phyloP scores from a whole-genome alignment of 352 stramenopile species.

The Globisporangium lucens region DNA sequence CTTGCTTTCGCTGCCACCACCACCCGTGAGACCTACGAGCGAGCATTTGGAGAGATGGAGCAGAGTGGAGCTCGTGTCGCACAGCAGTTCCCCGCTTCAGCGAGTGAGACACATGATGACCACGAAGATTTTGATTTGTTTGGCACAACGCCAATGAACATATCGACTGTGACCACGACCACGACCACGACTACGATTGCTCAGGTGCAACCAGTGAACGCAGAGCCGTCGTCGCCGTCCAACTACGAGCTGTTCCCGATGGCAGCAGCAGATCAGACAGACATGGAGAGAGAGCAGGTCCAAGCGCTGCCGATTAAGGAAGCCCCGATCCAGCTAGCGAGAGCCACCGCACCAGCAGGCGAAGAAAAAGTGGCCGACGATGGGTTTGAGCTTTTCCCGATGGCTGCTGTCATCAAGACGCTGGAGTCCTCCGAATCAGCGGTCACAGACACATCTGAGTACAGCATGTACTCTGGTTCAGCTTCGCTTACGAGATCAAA shows the following conservation, averaged over 20 bases:
- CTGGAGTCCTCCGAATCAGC: slow-evolving; percentile 13
- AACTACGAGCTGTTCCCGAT: slow-evolving; percentile 46
- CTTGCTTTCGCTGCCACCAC: background rate
- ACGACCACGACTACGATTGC: background rate
- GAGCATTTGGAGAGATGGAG: slow-evolving; percentile 3
- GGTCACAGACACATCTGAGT: slow-evolving; percentile 8
- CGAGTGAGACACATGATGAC: slow-evolving; percentile 3
- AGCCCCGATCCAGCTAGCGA: slow-evolving; percentile 2
- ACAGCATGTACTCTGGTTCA: slow-evolving; percentile 12
- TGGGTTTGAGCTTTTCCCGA: slow-evolving; percentile 31
- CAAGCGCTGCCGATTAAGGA: slow-evolving; percentile 7
- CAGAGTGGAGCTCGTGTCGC: slow-evolving; percentile 1
- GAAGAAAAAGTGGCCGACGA: slow-evolving; percentile 5
- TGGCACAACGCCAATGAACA: background rate
- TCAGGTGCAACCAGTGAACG: background rate
- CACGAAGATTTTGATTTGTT: slow-evolving; percentile 16
- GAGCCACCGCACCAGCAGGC: slow-evolving; percentile 5
- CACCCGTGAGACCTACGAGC: background rate
- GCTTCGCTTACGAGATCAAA: slow-evolving; percentile 18
- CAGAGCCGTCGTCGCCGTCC: slow-evolving; percentile 19
- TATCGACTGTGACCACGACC: background rate
- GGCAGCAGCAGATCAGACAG: slow-evolving; percentile 8
- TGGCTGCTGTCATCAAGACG: slow-evolving; percentile 1
- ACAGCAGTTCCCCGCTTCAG: background rate
- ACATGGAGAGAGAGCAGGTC: background rate